A percentile compares a stretch with the other conserved stretches of the same genome.
Evolutionary conservation across 2,329 filamentous ascomycete genomes (phyloP).

Genomic region (Plectosphaerella plurivora): DNA sequence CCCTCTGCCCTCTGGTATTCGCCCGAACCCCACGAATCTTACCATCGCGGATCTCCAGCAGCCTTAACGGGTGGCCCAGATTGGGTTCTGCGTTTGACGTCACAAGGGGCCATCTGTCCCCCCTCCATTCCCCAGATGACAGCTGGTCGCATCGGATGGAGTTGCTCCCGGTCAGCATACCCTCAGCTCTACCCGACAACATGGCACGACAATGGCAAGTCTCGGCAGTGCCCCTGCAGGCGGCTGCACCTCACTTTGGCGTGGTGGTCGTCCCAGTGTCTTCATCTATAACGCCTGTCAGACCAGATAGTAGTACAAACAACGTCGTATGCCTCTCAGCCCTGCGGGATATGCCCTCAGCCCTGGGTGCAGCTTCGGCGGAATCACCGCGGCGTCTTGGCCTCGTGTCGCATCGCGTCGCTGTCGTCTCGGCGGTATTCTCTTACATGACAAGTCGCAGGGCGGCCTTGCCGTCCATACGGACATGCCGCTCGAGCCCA

Average conservation of each 20-base stretch:
- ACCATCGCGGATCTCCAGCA: too few relatives aligned
- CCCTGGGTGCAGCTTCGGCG: background rate
- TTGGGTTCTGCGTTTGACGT: background rate
- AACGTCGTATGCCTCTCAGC: slow-evolving; percentile 6
- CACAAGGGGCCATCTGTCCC: background rate
- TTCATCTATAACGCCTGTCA: slow-evolving; percentile 18
- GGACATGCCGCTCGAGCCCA: slow-evolving; percentile 4
- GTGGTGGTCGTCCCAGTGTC: slow-evolving; percentile 12
- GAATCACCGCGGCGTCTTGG: background rate
- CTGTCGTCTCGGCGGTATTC: slow-evolving; percentile 4
- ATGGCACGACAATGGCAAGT: background rate
- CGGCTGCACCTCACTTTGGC: background rate
- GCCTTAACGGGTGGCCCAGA: slow-evolving; percentile 1
- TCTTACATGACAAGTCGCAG: slow-evolving; percentile 2
- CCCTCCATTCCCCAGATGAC: background rate
- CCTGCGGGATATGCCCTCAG: slow-evolving; percentile 2
- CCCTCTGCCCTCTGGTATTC: too few relatives aligned
- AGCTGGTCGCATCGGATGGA: background rate
- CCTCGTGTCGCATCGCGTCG: slow-evolving; percentile 4
- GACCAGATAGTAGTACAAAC: slow-evolving; percentile 14
- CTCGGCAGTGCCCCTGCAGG: background rate
- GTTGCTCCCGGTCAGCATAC: background rate
- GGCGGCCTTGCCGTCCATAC: slow-evolving; percentile 6
- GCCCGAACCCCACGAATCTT: too few relatives aligned
- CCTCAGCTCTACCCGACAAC: background rate